phyloP scores from a whole-genome alignment of 1,284 basidiomycete genomes.

The Irpex lacteus region DNA sequence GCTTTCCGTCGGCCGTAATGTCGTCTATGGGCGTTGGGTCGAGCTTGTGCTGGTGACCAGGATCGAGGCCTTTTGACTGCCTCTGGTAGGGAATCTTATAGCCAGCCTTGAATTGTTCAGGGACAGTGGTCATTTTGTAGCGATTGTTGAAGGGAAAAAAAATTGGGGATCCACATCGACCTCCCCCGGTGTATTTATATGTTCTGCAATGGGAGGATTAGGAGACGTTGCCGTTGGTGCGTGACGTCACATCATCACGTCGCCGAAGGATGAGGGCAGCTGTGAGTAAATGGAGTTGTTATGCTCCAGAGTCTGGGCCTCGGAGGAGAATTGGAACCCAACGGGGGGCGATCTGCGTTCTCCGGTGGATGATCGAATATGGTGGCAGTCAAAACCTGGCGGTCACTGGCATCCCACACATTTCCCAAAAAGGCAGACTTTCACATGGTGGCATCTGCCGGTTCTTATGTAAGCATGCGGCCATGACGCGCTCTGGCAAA shows the following conservation, averaged over 20 bases:
- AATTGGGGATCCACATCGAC: not conserved
- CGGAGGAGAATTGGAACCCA: no score
- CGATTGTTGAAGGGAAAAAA: not conserved
- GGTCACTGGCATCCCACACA: no score
- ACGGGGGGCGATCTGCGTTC: no score
- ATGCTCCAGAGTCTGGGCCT: no score
- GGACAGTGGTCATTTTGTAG: constrained; percentile 11
- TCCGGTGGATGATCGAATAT: no score
- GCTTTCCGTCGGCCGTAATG: constrained; percentile 45
- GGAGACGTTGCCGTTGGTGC: constrained; percentile 3
- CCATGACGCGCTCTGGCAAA: no score
- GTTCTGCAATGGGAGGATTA: not conserved
- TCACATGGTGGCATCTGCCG: no score
- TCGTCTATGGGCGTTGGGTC: constrained; percentile 46
- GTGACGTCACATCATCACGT: constrained; percentile 14
- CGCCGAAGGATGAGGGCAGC: not conserved
- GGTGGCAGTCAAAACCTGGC: no score
- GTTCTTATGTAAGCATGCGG: no score
- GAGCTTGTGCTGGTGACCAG: constrained; percentile 28
- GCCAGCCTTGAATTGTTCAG: constrained; percentile 30
- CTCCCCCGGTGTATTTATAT: not conserved
- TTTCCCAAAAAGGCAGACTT: no score
- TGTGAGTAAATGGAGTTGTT: not conserved
- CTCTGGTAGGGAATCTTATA: constrained; percentile 31
- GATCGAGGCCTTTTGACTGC: constrained; percentile 19